phyloP scores from a whole-genome alignment of 208 protist genomes.

The Trypanosoma mega region DNA sequence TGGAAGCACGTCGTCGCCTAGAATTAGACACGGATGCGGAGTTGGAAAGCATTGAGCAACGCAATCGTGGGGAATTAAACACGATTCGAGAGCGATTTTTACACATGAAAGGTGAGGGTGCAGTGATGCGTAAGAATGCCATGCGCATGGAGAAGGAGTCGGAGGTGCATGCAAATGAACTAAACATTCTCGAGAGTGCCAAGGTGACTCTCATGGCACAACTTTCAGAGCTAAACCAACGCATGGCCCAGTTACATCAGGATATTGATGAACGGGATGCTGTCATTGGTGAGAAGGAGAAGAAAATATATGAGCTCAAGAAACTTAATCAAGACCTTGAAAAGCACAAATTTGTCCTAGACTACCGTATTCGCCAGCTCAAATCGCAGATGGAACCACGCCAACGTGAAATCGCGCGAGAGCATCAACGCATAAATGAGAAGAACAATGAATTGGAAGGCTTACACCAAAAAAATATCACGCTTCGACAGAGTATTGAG shows the following conservation, averaged over 20 bases:
- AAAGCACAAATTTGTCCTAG: constrained; percentile 98
- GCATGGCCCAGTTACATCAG: constrained; percentile 83
- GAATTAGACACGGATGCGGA: constrained; percentile 95
- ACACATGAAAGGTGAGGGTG: constrained; percentile 94
- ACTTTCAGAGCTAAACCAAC: constrained; percentile 83
- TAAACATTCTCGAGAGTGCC: constrained; percentile 69
- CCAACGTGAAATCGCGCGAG: constrained; percentile 91
- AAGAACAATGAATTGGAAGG: constrained; percentile 91
- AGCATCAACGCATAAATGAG: constrained; percentile 91
- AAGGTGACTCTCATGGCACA: constrained; percentile 75
- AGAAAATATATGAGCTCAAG: constrained; percentile 96
- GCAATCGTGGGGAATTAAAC: constrained; percentile 73
- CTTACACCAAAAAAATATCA: constrained; percentile 89
- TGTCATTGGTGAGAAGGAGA: constrained; percentile 95
- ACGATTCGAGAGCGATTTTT: constrained; percentile 83
- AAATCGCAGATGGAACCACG: constrained; percentile 97
- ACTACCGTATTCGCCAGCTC: constrained; percentile 97
- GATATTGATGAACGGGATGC: constrained; percentile 94
- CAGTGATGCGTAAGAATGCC: constrained; percentile 94
- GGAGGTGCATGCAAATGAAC: constrained; percentile 73
- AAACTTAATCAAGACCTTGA: constrained; percentile 98
- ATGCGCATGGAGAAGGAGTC: constrained; percentile 90
- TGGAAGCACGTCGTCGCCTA: constrained; percentile 86
- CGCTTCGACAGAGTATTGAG: constrained; percentile 86
- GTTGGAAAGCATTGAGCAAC: constrained; percentile 80